A percentile compares a stretch with the other conserved stretches of the same genome.
phyloP scores from a whole-genome alignment of 345 rosid species.

The Dovyalis caffra region DNA sequence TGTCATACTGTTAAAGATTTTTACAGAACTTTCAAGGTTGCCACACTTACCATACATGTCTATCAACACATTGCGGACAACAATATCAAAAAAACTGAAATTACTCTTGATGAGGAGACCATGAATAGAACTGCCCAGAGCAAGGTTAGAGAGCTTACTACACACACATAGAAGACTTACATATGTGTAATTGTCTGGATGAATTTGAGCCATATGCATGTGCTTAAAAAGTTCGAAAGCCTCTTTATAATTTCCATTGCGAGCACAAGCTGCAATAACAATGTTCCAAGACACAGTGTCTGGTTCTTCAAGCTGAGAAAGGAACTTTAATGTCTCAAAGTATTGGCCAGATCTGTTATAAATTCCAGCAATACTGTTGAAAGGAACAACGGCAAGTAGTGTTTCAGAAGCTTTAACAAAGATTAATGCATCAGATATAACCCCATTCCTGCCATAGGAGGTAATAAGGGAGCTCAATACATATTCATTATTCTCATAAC shows the following conservation, averaged over 20 bases:
- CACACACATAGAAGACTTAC: constrained; percentile 61
- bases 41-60: constrained; percentile 98
- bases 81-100: constrained; percentile 48
- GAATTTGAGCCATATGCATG: constrained; percentile 44
- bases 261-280: constrained; percentile 72
- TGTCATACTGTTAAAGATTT: constrained; percentile 44
- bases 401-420: constrained; percentile 40
- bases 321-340: constrained; percentile 55
- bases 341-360: constrained; percentile 62
- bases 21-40: constrained; percentile 40
- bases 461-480: constrained; percentile 70
- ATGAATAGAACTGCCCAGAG: constrained; percentile 75
- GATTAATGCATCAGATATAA: constrained; percentile 49
- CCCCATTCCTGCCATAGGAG: constrained; percentile 61
- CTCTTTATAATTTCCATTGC: constrained; percentile 45
- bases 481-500: constrained; percentile 54
- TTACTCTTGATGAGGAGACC: constrained; percentile 59
- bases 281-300: constrained; percentile 84
- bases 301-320: constrained; percentile 67
- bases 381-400: constrained; percentile 38
- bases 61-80: constrained; percentile 65
- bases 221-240: constrained; percentile 60
- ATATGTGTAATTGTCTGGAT: constrained; percentile 77
- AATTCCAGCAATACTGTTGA: constrained; percentile 66
- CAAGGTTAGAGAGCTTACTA: constrained; percentile 49